Percentiles rank a stretch among this genome's conserved stretches.
Conservation (phyloP, 139 green algal genomes). For the Ulvella scutata region DNA sequence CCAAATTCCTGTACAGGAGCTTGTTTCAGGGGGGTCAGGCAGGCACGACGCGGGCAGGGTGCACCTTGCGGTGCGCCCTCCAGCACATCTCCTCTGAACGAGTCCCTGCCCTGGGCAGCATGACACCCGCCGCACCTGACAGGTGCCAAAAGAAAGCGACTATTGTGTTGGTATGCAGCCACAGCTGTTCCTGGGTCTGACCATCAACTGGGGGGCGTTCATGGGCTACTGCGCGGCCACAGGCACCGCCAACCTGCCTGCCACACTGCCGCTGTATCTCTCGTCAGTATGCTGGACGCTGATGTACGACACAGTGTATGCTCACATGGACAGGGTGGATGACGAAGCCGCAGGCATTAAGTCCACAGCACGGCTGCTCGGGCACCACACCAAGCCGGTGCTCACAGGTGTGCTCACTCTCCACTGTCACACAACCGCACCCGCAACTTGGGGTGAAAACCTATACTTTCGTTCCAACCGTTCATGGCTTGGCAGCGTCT, state of each 20-base stretch:
- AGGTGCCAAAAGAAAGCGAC: background rate
- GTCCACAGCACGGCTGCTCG: conserved; percentile 80
- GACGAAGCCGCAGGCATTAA: conserved; percentile 69
- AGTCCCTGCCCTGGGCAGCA: background rate
- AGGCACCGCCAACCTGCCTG: conserved; percentile 46
- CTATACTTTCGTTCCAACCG: too few species aligned
- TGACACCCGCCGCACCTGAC: background rate
- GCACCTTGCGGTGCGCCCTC: too few species aligned
- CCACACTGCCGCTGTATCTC: conserved; percentile 75
- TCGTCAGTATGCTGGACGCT: conserved; percentile 78
- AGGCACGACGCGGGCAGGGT: too few species aligned
- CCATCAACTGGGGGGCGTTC: conserved; percentile 95
- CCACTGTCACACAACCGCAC: too few species aligned
- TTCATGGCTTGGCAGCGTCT: too few species aligned
- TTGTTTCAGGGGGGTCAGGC: too few species aligned
- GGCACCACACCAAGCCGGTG: conserved; percentile 30
- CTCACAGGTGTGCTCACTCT: conserved; percentile 16
- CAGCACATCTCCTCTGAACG: too few species aligned
- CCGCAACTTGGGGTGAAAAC: too few species aligned
- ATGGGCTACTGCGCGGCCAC: conserved; percentile 75
- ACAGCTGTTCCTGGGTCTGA: conserved; percentile 80
- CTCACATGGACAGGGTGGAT: conserved; percentile 87
- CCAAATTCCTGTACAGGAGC: too few species aligned
- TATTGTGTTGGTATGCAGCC: conserved; percentile 27
- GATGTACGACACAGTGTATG: conserved; percentile 98